Evolutionary conservation across 306 rosid genomes (phyloP).

Genomic region (Fragaria vesca): DNA sequence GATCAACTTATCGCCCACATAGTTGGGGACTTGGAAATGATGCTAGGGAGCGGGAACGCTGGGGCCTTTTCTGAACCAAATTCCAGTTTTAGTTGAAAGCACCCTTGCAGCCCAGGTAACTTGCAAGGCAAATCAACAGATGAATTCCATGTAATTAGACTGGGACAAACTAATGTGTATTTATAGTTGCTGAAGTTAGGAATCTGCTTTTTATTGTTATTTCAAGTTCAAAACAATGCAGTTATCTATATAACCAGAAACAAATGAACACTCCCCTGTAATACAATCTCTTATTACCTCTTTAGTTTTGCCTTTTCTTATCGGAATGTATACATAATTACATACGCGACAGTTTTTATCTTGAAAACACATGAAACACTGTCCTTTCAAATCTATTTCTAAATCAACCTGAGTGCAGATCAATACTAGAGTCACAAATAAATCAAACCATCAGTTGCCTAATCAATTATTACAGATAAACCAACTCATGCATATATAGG

Average conservation of each 20-base stretch:
- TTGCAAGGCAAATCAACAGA: neutral
- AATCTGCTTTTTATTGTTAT: neutral
- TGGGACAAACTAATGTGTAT: neutral
- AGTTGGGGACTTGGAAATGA: slow-evolving; percentile 3
- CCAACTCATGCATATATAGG: neutral
- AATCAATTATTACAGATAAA: neutral
- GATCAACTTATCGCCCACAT: slow-evolving; percentile 5
- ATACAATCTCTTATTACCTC: neutral
- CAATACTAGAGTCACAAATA: neutral
- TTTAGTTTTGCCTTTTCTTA: neutral
- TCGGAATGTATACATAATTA: neutral
- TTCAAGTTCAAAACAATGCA: neutral
- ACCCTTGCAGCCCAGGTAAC: neutral
- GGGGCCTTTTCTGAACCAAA: neutral
- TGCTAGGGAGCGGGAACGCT: neutral
- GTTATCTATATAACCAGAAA: neutral
- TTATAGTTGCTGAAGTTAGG: neutral
- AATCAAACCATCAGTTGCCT: neutral
- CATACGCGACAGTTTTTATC: too few species aligned
- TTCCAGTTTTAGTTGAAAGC: neutral
- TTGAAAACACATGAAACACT: neutral
- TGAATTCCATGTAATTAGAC: neutral
- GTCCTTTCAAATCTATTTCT: neutral
- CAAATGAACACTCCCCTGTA: neutral
- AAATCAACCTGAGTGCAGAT: neutral